Evolutionary conservation across 2,329 filamentous ascomycete species (phyloP).

Genomic region (Chrysoporthe austroafricana): DNA sequence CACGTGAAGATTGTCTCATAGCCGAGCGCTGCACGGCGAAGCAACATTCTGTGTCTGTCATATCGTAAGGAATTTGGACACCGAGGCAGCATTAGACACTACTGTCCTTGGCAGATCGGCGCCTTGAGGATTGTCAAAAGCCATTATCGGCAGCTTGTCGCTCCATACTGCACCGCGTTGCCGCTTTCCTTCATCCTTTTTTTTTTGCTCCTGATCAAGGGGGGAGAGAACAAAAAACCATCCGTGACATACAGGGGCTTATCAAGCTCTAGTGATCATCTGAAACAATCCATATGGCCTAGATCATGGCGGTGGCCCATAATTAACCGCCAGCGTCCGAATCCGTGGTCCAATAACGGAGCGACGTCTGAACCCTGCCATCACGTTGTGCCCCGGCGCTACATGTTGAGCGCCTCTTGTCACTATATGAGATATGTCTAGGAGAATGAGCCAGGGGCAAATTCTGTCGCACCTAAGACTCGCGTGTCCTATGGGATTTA

Average conservation of each 20-base stretch:
- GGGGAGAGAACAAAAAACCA: not conserved
- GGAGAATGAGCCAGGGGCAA: not conserved
- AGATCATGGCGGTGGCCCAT: not conserved
- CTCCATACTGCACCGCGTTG: not conserved
- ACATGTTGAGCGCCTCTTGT: not conserved
- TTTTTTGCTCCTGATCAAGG: not conserved
- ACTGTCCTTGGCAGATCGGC: not conserved
- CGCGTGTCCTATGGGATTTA: not conserved
- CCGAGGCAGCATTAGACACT: not conserved
- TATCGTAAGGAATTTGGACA: not conserved
- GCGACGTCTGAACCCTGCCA: not conserved
- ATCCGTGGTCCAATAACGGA: not conserved
- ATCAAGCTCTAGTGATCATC: not conserved
- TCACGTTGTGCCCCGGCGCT: not conserved
- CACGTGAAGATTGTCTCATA: not conserved
- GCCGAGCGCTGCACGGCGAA: not conserved
- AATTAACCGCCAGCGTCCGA: not conserved
- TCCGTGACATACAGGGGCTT: too few species aligned
- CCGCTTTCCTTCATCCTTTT: not conserved
- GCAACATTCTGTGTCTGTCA: not conserved
- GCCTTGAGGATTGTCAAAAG: not conserved
- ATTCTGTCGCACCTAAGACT: not conserved
- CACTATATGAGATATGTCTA: not conserved
- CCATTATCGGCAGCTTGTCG: not conserved
- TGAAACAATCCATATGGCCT: conserved; percentile 1